These are phyloP conservation scores for Vaccinium myrtillus DNA, from an alignment of 148 eudicot species.

Conservation along the genomic window DNA sequence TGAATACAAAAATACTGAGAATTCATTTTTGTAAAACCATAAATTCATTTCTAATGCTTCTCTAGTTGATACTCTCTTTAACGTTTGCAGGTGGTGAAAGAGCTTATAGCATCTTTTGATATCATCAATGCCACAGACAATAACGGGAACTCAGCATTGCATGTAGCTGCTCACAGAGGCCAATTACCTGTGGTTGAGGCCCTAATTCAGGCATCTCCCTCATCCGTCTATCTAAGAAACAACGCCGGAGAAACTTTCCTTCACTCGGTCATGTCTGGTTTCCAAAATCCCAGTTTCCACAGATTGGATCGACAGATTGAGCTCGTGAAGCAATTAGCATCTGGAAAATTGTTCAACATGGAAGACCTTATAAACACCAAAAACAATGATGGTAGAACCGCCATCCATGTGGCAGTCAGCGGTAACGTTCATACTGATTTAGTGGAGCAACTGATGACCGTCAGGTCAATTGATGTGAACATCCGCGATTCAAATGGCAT, in stretches of 20 bases:
- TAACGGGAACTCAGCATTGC: slow-evolving; percentile 84
- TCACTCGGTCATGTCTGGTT: slow-evolving; percentile 74
- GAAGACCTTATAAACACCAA: slow-evolving; percentile 59
- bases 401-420: slow-evolving; percentile 76
- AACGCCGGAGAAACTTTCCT: slow-evolving; percentile 77
- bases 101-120: slow-evolving; percentile 49
- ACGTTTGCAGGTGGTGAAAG: slow-evolving; percentile 15
- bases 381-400: slow-evolving; percentile 64
- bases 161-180: slow-evolving; percentile 83
- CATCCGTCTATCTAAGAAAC: slow-evolving; percentile 51
- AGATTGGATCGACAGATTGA: slow-evolving; percentile 77
- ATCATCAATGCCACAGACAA: slow-evolving; percentile 67
- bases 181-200: slow-evolving; percentile 74
- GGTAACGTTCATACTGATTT: slow-evolving; percentile 72
- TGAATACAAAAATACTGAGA: background rate
- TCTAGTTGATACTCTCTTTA: no score
- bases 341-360: slow-evolving; percentile 35
- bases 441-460: slow-evolving; percentile 67
- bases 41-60: no score
- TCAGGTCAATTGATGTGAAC: slow-evolving; percentile 55
- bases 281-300: slow-evolving; percentile 68
- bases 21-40: no score
- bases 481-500: slow-evolving; percentile 59
- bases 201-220: slow-evolving; percentile 61
- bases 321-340: slow-evolving; percentile 63